Percentiles rank a stretch among this genome's conserved stretches.
Conservation (phyloP, 257 asterid genomes). For the Plectranthus barbatus region DNA sequence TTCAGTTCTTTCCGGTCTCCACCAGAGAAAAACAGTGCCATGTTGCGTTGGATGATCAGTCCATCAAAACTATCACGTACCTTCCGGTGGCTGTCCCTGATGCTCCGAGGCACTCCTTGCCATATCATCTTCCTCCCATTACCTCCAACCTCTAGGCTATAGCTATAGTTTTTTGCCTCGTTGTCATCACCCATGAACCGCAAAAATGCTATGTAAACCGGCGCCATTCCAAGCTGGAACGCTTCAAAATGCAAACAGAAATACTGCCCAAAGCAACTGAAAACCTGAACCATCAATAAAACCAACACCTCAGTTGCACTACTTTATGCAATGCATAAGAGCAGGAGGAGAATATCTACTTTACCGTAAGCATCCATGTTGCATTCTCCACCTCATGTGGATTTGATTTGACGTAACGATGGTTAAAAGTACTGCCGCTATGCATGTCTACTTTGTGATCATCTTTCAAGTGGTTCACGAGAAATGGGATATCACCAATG, state of each 20-base stretch:
- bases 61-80: constrained; percentile 45
- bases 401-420: constrained; percentile 40
- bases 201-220: constrained; percentile 32
- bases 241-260: constrained; percentile 42
- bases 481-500: constrained; percentile 35
- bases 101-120: constrained; percentile 47
- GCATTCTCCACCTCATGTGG: constrained; percentile 37
- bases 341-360: background rate
- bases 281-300: constrained; percentile 23
- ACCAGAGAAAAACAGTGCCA: constrained; percentile 44
- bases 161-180: constrained; percentile 36
- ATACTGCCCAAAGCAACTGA: constrained; percentile 40
- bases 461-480: constrained; percentile 36
- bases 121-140: constrained; percentile 37
- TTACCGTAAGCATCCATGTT: constrained; percentile 46
- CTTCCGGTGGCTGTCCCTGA: constrained; percentile 33
- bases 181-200: constrained; percentile 40
- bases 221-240: constrained; percentile 34
- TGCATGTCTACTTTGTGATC: constrained; percentile 46
- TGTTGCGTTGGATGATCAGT: constrained; percentile 35
- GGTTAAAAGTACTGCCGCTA: constrained; percentile 36
- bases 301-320: background rate
- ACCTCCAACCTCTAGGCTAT: constrained; percentile 39
- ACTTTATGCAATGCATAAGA: background rate
- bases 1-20: constrained; percentile 41